Evolutionary conservation across 495 filamentous ascomycete species (phyloP).

Genomic region (Podospora sp.): DNA sequence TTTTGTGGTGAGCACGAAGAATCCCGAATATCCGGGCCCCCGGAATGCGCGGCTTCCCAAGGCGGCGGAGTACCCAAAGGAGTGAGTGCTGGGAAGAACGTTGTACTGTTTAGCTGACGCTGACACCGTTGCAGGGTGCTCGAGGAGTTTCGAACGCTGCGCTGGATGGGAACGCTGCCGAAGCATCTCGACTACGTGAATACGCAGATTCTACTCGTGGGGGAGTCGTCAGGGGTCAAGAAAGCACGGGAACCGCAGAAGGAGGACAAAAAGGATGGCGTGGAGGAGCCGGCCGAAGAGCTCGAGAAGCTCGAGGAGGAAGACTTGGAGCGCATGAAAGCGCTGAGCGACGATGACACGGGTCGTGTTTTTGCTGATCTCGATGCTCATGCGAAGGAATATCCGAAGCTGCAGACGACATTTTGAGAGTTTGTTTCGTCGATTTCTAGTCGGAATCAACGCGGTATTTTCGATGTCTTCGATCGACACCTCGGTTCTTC

Average conservation of each 20-base stretch:
- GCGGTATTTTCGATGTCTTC: no score
- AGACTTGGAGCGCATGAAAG: constrained; percentile 44
- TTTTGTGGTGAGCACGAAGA: constrained; percentile 80
- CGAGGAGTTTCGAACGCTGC: constrained; percentile 71
- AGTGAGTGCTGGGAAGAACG: constrained; percentile 52
- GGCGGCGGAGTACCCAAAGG: constrained; percentile 70
- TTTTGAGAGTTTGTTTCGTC: constrained; percentile 41
- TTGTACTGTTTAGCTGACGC: no score
- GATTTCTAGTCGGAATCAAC: no score
- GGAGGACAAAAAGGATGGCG: constrained; percentile 57
- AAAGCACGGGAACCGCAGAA: constrained; percentile 63
- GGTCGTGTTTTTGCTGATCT: constrained; percentile 47
- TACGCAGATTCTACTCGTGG: constrained; percentile 81
- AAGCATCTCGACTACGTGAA: constrained; percentile 78
- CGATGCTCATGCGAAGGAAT: constrained; percentile 42
- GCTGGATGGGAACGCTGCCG: constrained; percentile 75
- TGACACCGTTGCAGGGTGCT: constrained; percentile 50
- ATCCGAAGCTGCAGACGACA: constrained; percentile 45
- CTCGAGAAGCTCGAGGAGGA: constrained; percentile 50
- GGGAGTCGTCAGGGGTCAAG: constrained; percentile 64
- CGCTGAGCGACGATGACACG: constrained; percentile 40
- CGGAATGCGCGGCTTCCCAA: constrained; percentile 64
- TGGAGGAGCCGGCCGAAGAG: constrained; percentile 61
- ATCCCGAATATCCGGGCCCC: constrained; percentile 70
- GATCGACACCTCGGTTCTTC: no score